phyloP scores from a whole-genome alignment of 805 yeast species.

The Starmerella ratchasimensis region DNA sequence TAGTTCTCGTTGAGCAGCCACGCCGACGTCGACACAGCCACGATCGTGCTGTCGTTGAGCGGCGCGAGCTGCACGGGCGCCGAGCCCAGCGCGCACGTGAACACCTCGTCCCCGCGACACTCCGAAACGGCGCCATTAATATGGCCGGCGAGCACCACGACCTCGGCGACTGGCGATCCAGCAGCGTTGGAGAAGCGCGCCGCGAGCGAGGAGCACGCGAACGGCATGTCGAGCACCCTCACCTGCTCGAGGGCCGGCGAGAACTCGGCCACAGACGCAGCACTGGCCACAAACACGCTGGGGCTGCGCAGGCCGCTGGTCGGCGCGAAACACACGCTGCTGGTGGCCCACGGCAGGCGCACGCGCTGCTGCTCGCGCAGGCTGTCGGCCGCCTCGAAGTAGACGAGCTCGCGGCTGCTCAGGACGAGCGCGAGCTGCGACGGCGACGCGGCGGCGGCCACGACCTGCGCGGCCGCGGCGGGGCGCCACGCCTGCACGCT shows the following conservation, averaged over 20 bases:
- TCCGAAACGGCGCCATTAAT: constrained; percentile 6
- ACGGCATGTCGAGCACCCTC: background rate
- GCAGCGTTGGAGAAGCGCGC: background rate
- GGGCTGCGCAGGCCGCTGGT: constrained; percentile 37
- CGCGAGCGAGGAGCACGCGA: background rate
- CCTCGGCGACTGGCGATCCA: background rate
- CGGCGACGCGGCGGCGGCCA: constrained; percentile 46
- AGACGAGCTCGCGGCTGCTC: constrained; percentile 60
- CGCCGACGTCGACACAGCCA: constrained; percentile 41
- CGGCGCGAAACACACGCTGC: constrained; percentile 38
- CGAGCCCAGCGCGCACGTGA: constrained; percentile 62
- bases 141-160: constrained; percentile 9
- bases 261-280: constrained; percentile 57
- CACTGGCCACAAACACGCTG: constrained; percentile 55
- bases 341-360: constrained; percentile 29
- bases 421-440: constrained; percentile 59
- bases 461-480: constrained; percentile 58
- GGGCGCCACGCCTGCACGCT: constrained; percentile 62
- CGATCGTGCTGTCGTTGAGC: constrained; percentile 25
- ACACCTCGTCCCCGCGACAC: constrained; percentile 23
- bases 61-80: constrained; percentile 41
- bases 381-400: constrained; percentile 54
- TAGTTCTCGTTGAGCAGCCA: constrained; percentile 30
- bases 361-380: constrained; percentile 47
- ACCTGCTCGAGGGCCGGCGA: constrained; percentile 6